Evolutionary conservation across 176 grass and related monocot species (phyloP), one percentile per base, ranked within the genome.

Genomic region (Ampelocalamus luodianensis): DNA sequence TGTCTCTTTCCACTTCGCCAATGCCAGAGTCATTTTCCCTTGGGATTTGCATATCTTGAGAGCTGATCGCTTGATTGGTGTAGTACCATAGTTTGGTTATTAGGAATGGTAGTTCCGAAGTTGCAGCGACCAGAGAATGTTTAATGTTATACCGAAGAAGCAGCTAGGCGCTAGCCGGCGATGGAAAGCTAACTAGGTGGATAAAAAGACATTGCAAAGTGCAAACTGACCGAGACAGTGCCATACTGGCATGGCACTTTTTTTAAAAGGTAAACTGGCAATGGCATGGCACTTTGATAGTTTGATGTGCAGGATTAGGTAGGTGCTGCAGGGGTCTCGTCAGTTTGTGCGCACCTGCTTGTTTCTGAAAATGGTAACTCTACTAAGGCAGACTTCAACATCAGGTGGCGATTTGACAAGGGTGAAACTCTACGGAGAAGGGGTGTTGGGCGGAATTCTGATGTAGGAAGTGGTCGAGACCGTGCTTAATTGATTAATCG

Each of bases 41-140:
- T 71, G 8, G 16, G 16, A 79, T 66, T 10, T 37, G 17, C 3
- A 2, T 65, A 37, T 66, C 49, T 66, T 65, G 66, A 22, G 32
- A 56, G 51, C 10, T 20, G 51, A 34, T 15, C 32, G 29, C 32
- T 4, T 56, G 45, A 37, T 68, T 81, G 49, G 64, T 53, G 32
- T 16, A 11, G 78, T 27, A n/a, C 22, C 54, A 15, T 18, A 49
- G 43, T 6, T 72, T 10, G 32, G 51, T 13, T 61, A 82, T 68
- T 86, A 77, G 88, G 63, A 62, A 81, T 38, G 83, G 88, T 90
- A 70, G 88, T 62, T 90, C 65, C 66, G 83, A 49, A 70, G 83
- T 82, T 86, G 83, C 72, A 90, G 71, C 82, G 82, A 81, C 88
- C 77, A 8, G 70, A 75, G 77, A 89, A 77, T 79, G 77, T 32